These are phyloP conservation scores for Ophiocordyceps polyrhachis-furcata DNA, from an alignment of 2,329 filamentous ascomycete species.

Conservation along the genomic window DNA sequence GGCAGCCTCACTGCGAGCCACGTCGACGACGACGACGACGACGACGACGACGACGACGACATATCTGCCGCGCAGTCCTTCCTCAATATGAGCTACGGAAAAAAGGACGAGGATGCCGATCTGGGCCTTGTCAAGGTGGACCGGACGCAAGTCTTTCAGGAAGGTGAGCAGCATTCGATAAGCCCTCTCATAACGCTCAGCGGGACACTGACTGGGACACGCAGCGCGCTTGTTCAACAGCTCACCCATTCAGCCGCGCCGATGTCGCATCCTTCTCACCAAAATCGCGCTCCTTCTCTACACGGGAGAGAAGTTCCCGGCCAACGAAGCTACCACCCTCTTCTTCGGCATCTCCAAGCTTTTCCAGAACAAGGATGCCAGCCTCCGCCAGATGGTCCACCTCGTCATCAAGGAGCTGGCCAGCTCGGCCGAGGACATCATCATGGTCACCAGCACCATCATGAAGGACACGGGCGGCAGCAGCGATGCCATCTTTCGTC, in stretches of 20 bases:
- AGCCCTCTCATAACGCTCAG: conserved; percentile 1
- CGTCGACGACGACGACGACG: conserved; percentile 10
- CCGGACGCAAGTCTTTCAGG: conserved; percentile 94
- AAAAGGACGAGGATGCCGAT: conserved; percentile 98
- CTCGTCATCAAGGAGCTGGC: conserved; percentile 95
- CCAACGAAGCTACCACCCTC: conserved; percentile 89
- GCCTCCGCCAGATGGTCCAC: conserved; percentile 96
- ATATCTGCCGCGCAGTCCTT: conserved; percentile 13
- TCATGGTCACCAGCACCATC: conserved; percentile 98
- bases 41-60: conserved; percentile 6
- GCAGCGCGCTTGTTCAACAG: conserved; percentile 93
- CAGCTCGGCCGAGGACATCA: conserved; percentile 90
- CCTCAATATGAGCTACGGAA: conserved; percentile 81
- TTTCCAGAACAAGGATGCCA: conserved; percentile 98
- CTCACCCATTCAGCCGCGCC: conserved; percentile 87
- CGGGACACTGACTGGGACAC: conserved; percentile 15
- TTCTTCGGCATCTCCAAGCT: conserved; percentile 99
- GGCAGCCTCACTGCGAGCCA: conserved; percentile 12
- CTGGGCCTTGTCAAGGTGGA: conserved; percentile 90
- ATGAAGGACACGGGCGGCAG: conserved; percentile 98
- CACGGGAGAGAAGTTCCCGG: conserved; percentile 91
- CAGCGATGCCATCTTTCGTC: conserved; percentile 82
- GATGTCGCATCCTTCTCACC: conserved; percentile 92
- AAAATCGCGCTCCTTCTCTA: conserved; percentile 95
- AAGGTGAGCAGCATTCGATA: conserved; percentile 44